Percentiles rank a stretch among this genome's conserved stretches.
phyloP scores from a whole-genome alignment of 2,329 filamentous ascomycete species.

The Apiospora koreana region DNA sequence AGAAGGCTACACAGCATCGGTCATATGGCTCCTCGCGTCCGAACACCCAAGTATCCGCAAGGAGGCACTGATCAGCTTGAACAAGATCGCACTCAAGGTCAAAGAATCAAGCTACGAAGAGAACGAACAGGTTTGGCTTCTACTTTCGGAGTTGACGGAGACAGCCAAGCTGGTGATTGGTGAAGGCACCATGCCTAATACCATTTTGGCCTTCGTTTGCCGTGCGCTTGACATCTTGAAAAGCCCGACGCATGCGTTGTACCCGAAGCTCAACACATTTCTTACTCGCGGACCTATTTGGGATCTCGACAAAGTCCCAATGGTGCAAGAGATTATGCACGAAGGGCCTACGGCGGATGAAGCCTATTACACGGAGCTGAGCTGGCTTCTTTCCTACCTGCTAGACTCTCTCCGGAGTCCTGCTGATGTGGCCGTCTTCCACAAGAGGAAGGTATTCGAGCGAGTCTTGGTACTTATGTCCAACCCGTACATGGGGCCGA shows the following conservation, averaged over 20 bases:
- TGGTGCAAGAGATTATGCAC: constrained; percentile 64
- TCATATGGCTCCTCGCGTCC: constrained; percentile 78
- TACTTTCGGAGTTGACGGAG: constrained; percentile 79
- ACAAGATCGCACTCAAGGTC: constrained; percentile 64
- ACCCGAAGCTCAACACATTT: constrained; percentile 83
- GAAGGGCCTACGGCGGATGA: constrained; percentile 42
- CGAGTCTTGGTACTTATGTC: constrained; percentile 42
- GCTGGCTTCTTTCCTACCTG: constrained; percentile 33
- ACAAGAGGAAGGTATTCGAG: constrained; percentile 49
- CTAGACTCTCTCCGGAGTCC: constrained; percentile 30
- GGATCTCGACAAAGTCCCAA: constrained; percentile 71
- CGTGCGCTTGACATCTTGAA: constrained; percentile 69
- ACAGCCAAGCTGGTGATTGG: constrained; percentile 62
- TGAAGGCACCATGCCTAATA: constrained; percentile 64
- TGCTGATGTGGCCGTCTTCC: constrained; percentile 31
- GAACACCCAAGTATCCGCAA: constrained; percentile 73
- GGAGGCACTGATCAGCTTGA: constrained; percentile 71
- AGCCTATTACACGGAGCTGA: constrained; percentile 33
- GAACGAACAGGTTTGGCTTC: constrained; percentile 74
- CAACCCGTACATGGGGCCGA: constrained; percentile 29
- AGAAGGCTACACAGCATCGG: constrained; percentile 68
- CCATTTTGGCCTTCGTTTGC: constrained; percentile 74
- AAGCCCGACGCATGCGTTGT: constrained; percentile 79
- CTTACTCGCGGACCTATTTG: constrained; percentile 77
- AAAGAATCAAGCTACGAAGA: constrained; percentile 73